A percentile compares a stretch with the other conserved stretches of the same genome.
Evolutionary conservation across 352 stramenopile species (phyloP).

Genomic region (Phytopythium montanum): DNA sequence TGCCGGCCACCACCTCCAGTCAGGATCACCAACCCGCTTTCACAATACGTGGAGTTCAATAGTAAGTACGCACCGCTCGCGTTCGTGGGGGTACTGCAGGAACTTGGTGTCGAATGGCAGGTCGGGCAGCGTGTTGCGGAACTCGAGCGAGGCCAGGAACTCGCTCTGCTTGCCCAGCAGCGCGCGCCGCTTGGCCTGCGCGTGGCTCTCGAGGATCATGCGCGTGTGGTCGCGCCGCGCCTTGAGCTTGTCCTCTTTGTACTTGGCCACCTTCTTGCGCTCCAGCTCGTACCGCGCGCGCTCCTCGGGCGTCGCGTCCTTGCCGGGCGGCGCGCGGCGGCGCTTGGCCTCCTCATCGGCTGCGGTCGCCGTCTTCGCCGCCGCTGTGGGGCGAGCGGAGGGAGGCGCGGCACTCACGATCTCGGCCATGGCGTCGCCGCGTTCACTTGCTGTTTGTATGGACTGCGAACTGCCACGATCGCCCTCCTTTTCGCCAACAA

Average conservation of each 20-base stretch:
- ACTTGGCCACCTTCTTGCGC: constrained; percentile 86
- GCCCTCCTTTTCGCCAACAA: background rate
- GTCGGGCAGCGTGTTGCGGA: constrained; percentile 78
- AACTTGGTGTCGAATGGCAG: constrained; percentile 88
- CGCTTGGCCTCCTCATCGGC: constrained; percentile 33
- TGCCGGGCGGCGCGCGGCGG: constrained; percentile 42
- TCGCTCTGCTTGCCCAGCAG: constrained; percentile 82
- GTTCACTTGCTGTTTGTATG: background rate
- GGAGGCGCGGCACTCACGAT: constrained; percentile 1
- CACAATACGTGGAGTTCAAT: too few relatives aligned
- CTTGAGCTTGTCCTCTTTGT: constrained; percentile 89
- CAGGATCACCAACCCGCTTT: background rate
- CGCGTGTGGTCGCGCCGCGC: constrained; percentile 81
- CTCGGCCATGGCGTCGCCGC: constrained; percentile 1
- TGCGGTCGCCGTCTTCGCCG: constrained; percentile 8
- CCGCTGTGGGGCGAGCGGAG: background rate
- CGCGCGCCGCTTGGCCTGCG: constrained; percentile 74
- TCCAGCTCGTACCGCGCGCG: constrained; percentile 80
- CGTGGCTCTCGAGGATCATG: constrained; percentile 86
- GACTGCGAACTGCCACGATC: background rate
- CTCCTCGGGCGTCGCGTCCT: constrained; percentile 59
- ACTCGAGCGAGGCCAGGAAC: constrained; percentile 78
- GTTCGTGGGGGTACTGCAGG: constrained; percentile 76
- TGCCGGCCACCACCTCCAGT: constrained; percentile 11
- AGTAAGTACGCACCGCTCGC: constrained; percentile 41